Evolutionary conservation across 2,329 filamentous ascomycete species (phyloP), one percentile per base, ranked within the genome.

Genomic region (Hirsutella minnesotensis): DNA sequence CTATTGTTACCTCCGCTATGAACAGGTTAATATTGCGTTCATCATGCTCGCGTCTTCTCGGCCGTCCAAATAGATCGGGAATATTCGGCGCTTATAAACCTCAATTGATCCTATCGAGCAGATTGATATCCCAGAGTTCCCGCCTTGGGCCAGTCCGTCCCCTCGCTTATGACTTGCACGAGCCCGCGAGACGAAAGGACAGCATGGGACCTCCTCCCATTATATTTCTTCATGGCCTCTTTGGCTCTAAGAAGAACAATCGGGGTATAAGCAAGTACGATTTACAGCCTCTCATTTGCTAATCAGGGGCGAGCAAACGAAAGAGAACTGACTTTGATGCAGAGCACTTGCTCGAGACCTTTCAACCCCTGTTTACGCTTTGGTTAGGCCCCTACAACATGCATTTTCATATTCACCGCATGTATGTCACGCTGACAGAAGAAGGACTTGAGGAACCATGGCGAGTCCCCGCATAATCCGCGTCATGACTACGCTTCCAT

Each of bases 181-280:
- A 75, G 53, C 78, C 83, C 1, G 53, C 65, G 1, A 69, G 67
- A 40, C 52, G 53, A 7, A 48, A 44, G 35, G 59, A 61, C 2
- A 31, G 16, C 60, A 63, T 21, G 56, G 62, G 43, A 59, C 18
- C 69, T 55, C 57, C 61, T 33, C 85, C 89, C 2, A 86, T 96
- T 49, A 65, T 96, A 47, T 84, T 96, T 51, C 77, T 96, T 56
- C 90, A 96, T 60, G 90, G 92, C 1, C 71, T 96, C 10, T 95
- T 96, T 56, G 90, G 90, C 18, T 95, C 86, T 31, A 95, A 94
- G 68, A 88, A 86, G 68, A 96, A 96, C 60, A 95, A 95, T 60
- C 73, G 89, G 61, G 86, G 76, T 56, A 92, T 96, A 49, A 94
- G 88, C 82, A 94, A 88, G 90, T 95, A 70, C 61, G 83, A 66